Percentiles rank a stretch among this genome's conserved stretches.
Conservation (phyloP, 805 yeast species). For the Cyberlindnera euphorbiiphila region DNA sequence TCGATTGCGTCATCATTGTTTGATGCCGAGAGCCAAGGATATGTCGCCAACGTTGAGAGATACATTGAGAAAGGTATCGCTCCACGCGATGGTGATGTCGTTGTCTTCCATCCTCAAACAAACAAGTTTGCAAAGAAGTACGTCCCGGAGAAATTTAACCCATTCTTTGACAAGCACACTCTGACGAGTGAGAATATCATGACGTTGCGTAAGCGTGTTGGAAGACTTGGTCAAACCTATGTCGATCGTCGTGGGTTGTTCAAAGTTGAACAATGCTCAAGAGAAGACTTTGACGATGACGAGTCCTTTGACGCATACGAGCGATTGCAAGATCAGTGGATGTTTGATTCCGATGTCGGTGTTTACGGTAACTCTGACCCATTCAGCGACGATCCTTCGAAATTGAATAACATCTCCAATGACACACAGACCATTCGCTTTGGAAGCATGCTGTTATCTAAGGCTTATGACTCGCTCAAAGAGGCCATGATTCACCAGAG, state of each 20-base stretch:
- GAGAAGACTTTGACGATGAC: slow-evolving; percentile 22
- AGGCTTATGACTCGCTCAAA: slow-evolving; percentile 74
- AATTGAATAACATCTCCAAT: slow-evolving; percentile 74
- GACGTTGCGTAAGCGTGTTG: slow-evolving; percentile 69
- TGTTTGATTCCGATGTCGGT: slow-evolving; percentile 53
- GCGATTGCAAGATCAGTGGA: slow-evolving; percentile 62
- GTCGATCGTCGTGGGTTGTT: slow-evolving; percentile 68
- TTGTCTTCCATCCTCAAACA: slow-evolving; percentile 25
- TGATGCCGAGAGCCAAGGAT: slow-evolving; percentile 60
- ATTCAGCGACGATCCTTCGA: slow-evolving; percentile 74
- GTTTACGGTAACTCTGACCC: slow-evolving; percentile 40
- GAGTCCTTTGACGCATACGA: slow-evolving; percentile 36
- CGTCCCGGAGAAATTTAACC: slow-evolving; percentile 34
- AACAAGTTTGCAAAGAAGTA: slow-evolving; percentile 26
- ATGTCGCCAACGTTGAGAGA: slow-evolving; percentile 28
- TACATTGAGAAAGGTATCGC: slow-evolving; percentile 24
- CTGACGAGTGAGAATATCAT: slow-evolving; percentile 42
- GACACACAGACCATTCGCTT: slow-evolving; percentile 88
- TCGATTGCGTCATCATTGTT: slow-evolving; percentile 69
- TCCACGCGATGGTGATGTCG: slow-evolving; percentile 30
- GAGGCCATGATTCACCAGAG: slow-evolving; percentile 68
- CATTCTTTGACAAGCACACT: slow-evolving; percentile 32
- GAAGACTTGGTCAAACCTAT: slow-evolving; percentile 65
- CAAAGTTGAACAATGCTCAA: slow-evolving; percentile 28
- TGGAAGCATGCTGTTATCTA: slow-evolving; percentile 85